Evolutionary conservation across 164 flowering plant species (phyloP).

Genomic region (Vitis cinerea): DNA sequence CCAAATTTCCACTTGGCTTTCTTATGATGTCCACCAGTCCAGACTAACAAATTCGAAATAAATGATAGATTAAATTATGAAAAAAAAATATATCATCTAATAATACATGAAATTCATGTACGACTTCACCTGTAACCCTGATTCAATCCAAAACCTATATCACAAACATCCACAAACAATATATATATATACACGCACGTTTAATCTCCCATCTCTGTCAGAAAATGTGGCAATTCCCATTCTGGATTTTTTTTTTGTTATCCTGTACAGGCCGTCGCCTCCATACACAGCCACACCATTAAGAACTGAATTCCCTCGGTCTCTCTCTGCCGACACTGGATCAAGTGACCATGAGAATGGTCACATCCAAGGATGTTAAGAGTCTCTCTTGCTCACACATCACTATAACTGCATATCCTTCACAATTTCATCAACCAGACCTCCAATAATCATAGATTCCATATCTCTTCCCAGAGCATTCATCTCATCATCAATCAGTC

Average conservation of each 20-base stretch:
- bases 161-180: neutral
- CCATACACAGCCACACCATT: neutral
- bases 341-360: neutral
- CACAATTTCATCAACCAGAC: slow-evolving; percentile 59
- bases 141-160: slow-evolving; percentile 3
- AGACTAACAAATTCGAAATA: slow-evolving; percentile 1
- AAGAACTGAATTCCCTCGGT: neutral
- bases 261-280: neutral
- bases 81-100: neutral
- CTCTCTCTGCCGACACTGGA: neutral
- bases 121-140: neutral
- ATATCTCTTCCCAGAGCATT: slow-evolving; percentile 50
- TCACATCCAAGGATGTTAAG: neutral
- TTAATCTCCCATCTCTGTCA: slow-evolving; percentile 4
- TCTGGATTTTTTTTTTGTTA: slow-evolving; percentile 1
- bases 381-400: neutral
- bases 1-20: too few relatives aligned
- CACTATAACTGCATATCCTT: slow-evolving; percentile 36
- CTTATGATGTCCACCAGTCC: neutral
- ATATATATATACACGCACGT: slow-evolving; percentile 2
- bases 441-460: slow-evolving; percentile 52
- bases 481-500: slow-evolving; percentile 40
- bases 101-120: slow-evolving; percentile 7
- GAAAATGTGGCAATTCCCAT: slow-evolving; percentile 2
- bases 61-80: neutral